Evolutionary conservation across 495 filamentous ascomycete species (phyloP).

Genomic region (Aspergillus funiculosus): DNA sequence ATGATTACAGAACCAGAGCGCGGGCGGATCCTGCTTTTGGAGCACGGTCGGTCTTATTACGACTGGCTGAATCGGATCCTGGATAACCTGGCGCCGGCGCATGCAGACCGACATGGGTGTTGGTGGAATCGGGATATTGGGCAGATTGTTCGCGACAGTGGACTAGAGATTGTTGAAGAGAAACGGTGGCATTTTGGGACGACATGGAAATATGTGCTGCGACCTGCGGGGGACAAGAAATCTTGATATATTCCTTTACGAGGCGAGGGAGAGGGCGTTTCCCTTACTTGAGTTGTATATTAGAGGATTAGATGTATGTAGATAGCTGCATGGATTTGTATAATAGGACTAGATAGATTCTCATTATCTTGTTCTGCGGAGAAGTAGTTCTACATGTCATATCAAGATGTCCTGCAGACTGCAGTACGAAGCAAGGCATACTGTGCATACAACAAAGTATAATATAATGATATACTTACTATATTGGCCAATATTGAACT

Average conservation of each 20-base stretch:
- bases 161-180: conserved; percentile 70
- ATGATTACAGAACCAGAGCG: conserved; percentile 38
- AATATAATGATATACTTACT: too few relatives aligned
- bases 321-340: too few relatives aligned
- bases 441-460: too few relatives aligned
- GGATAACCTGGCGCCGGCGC: conserved; percentile 67
- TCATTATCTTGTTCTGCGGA: too few relatives aligned
- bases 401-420: too few relatives aligned
- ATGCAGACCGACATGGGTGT: conserved; percentile 84
- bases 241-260: too few relatives aligned
- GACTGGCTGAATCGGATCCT: conserved; percentile 71
- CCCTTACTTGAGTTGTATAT: background rate
- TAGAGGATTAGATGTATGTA: too few relatives aligned
- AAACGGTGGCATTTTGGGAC: conserved; percentile 72
- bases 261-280: too few relatives aligned
- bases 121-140: conserved; percentile 97
- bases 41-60: conserved; percentile 80
- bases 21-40: conserved; percentile 77
- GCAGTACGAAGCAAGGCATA: too few relatives aligned
- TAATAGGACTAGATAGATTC: too few relatives aligned
- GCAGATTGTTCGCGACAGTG: conserved; percentile 68
- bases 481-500: too few relatives aligned
- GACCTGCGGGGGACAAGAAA: conserved; percentile 28
- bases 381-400: too few relatives aligned
- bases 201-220: conserved; percentile 60